Base-by-base conservation (phyloP, 495 filamentous ascomycete species). In the Neurospora sublineolata region DNA sequence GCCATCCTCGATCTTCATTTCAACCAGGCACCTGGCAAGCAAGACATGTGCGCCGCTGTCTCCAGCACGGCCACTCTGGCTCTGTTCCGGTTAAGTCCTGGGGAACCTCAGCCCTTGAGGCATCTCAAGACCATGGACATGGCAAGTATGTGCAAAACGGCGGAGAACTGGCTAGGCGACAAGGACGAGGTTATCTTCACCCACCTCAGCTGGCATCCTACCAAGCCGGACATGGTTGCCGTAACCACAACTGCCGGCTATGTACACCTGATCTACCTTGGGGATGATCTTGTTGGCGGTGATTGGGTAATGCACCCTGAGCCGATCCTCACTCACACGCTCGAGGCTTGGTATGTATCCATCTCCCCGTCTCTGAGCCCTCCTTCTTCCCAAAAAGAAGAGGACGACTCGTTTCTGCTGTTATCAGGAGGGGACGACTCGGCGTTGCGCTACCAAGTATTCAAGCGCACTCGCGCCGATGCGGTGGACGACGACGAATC, bases 1-100 rank as follows among this genome's bases (percentile, higher is more conserved):
- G 93, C 93, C 27, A 84, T 97, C 30, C 88, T 98, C 58, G 94
- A 98, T 77, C 85, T 97, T 30, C 91, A 92, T 72, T 97, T 97
- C 79, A 88, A 89, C 72, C 89, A 88, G 8, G 77, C 81, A 46
- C 67, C 71, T 23, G 80, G 78, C 37, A 75, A 82, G n/a, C 80
- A 82, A 16, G 80, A 81, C 37, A 77, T 87, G 16, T 83, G 95
- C 37, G 92, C 87, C 10, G 87, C 90, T 37, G 92, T 93, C 11
- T 89, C 88, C 11, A 95, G 92, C 72, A 89, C 88, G 6, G 93
- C 91, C 2, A 83, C 83, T 11, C 80, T 97, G 0, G 84, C 85
- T 9, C 79, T 97, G 37, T 95, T 91, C 81, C 79, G 79, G 87
- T 23, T 79, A 69, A 67, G 71, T 67, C 74, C 73, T 30, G 37